Evolutionary conservation across 441 rosid species (phyloP).

Genomic region (Aquilaria agallochum): DNA sequence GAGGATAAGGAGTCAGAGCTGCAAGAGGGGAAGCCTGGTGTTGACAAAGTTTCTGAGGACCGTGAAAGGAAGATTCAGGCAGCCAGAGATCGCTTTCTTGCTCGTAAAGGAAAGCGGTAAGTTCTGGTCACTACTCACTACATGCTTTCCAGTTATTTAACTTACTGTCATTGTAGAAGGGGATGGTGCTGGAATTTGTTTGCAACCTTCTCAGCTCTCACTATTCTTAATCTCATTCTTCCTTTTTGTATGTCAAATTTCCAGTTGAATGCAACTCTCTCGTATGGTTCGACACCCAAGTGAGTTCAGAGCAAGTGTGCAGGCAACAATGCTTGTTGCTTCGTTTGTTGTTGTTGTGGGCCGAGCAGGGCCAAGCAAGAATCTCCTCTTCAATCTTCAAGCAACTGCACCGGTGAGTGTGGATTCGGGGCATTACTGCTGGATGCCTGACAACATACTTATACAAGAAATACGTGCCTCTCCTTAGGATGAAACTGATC

Average conservation of each 20-base stretch:
- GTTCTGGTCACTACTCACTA: neutral
- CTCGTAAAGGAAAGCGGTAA: slow-evolving; percentile 72
- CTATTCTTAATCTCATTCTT: neutral
- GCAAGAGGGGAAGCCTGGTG: slow-evolving; percentile 21
- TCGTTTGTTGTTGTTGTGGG: too few species aligned
- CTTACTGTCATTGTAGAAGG: neutral
- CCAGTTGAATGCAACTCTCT: neutral
- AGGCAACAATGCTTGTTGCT: too few species aligned
- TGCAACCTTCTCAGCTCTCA: too few species aligned
- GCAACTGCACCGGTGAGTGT: too few species aligned
- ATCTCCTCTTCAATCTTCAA: too few species aligned
- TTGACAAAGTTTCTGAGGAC: slow-evolving; percentile 30
- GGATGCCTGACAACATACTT: too few species aligned
- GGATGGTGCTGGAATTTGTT: neutral
- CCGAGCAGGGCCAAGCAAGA: too few species aligned
- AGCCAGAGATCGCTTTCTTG: slow-evolving; percentile 87
- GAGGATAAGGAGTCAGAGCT: slow-evolving; percentile 33
- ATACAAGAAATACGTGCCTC: too few species aligned
- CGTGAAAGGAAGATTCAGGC: slow-evolving; percentile 62
- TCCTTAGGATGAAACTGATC: too few species aligned
- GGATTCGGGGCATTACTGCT: too few species aligned
- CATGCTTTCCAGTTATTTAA: neutral
- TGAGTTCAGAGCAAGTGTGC: too few species aligned
- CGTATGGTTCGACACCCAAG: too few species aligned
- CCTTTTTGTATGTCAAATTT: neutral